Evolutionary conservation across 352 stramenopile species (phyloP).

Genomic region (Phytophthora europaea): DNA sequence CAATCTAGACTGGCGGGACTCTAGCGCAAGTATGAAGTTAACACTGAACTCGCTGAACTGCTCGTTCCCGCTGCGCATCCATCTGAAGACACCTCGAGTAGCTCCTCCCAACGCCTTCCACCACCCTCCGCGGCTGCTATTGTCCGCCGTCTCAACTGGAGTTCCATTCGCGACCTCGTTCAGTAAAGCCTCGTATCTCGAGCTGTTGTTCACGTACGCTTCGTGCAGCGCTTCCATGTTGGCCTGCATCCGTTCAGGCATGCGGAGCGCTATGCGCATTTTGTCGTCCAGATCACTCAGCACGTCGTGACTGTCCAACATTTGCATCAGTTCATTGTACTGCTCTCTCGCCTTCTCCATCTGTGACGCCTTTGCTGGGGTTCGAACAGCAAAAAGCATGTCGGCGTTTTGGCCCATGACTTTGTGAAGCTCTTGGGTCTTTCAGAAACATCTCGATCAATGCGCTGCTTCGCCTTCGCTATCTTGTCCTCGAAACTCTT

Average conservation of each 20-base stretch:
- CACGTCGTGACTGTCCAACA: not conserved
- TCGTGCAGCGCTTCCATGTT: constrained; percentile 22
- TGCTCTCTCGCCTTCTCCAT: constrained; percentile 2
- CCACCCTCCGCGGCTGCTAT: not conserved
- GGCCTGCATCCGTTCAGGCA: constrained; percentile 22
- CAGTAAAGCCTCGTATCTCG: constrained; percentile 8
- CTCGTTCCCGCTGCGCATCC: not conserved
- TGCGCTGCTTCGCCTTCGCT: not conserved
- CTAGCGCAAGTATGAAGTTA: constrained; percentile 11
- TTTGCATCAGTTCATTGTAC: constrained; percentile 3
- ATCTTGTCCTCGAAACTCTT: not conserved
- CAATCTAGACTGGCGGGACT: constrained; percentile 1
- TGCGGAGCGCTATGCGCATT: not conserved
- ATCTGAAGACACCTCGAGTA: not conserved
- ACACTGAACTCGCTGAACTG: constrained; percentile 3
- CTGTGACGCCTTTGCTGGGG: not conserved
- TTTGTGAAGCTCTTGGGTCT: not conserved
- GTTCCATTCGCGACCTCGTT: not conserved
- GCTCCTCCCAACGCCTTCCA: not conserved
- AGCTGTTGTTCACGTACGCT: not conserved
- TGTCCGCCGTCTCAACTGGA: not conserved
- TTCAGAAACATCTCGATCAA: not conserved
- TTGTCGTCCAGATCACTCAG: not conserved
- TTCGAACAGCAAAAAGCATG: constrained; percentile 27
- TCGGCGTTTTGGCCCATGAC: not conserved